phyloP scores from a whole-genome alignment of 2,329 filamentous ascomycete species.

The Alternaria sp. region DNA sequence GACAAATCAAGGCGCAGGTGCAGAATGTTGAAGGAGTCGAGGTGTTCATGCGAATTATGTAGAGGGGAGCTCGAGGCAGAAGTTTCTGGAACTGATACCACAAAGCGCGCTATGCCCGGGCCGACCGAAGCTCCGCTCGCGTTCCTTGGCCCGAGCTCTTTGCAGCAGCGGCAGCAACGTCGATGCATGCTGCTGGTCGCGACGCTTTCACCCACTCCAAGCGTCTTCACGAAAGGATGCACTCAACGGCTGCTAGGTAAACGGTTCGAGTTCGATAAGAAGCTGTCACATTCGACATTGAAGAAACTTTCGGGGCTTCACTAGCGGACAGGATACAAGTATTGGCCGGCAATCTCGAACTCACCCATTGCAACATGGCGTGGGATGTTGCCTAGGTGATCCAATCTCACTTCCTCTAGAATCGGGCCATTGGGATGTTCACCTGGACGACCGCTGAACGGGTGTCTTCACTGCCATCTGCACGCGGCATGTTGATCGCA shows the following conservation, averaged over 20 bases:
- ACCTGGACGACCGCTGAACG: neutral
- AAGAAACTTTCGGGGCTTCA: neutral
- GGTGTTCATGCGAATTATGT: slow-evolving; percentile 18
- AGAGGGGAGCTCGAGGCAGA: slow-evolving; percentile 23
- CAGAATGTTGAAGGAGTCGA: neutral
- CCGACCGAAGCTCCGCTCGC: slow-evolving; percentile 12
- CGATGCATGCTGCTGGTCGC: neutral
- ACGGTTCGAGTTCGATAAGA: too few species aligned
- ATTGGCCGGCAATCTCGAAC: neutral
- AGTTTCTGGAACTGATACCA: slow-evolving; percentile 33
- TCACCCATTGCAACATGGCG: neutral
- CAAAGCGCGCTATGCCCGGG: slow-evolving; percentile 13
- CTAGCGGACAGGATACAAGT: neutral
- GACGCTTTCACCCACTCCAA: neutral
- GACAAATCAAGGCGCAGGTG: neutral
- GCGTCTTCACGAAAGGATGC: neutral
- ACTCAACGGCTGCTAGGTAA: neutral
- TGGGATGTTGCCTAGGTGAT: neutral
- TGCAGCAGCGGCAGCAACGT: neutral
- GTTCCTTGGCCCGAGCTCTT: slow-evolving; percentile 4
- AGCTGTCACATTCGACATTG: neutral
- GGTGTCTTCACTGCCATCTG: neutral
- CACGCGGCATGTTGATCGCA: neutral
- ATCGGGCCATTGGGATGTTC: neutral
- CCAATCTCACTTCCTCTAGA: neutral